Evolutionary conservation across 2,329 filamentous ascomycete genomes (phyloP).

Genomic region (Alternaria viburni): DNA sequence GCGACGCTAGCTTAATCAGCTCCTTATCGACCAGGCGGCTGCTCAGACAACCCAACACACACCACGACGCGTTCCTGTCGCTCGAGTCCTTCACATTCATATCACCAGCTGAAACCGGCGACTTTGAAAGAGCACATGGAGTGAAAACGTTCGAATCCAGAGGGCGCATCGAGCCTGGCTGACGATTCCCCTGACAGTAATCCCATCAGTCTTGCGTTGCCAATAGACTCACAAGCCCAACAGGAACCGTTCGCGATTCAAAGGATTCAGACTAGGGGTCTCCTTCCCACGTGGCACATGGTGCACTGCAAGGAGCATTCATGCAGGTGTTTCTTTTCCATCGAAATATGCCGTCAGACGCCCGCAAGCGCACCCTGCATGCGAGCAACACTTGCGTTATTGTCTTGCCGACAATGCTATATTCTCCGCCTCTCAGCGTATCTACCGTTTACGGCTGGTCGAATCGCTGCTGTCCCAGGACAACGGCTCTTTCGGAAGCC

Average conservation of each 20-base stretch:
- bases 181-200: background rate
- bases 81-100: background rate
- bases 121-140: background rate
- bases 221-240: background rate
- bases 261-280: background rate
- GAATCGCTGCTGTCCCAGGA: background rate
- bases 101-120: background rate
- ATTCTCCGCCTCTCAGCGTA: background rate
- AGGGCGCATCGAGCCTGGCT: background rate
- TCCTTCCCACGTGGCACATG: background rate
- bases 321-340: background rate
- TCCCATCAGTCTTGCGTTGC: background rate
- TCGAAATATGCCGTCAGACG: background rate
- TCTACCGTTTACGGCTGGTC: background rate
- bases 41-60: background rate
- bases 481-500: background rate
- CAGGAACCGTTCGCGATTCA: background rate
- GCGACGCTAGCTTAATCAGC: conserved; percentile 15
- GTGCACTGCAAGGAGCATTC: background rate
- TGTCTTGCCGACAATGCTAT: background rate
- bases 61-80: background rate
- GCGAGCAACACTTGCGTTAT: background rate
- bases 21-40: background rate
- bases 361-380: background rate
- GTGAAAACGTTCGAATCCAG: background rate